phyloP scores from a whole-genome alignment of 371 early-diverging fungal genomes.

The Dichotomocladium elegans region DNA sequence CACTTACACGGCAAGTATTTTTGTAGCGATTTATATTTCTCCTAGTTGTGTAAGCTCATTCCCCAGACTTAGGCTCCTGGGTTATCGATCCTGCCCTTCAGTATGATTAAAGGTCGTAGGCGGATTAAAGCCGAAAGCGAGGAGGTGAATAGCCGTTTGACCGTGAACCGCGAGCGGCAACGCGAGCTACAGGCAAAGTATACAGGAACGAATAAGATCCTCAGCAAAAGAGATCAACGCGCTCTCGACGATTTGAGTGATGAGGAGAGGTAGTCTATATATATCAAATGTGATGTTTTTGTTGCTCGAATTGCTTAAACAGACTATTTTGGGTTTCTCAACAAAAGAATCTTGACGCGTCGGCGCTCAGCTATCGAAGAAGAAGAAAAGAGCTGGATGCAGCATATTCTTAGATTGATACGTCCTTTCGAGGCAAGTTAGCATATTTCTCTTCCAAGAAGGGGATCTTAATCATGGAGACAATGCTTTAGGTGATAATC shows the following conservation, averaged over 20 bases:
- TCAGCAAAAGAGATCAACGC: slow-evolving; percentile 38
- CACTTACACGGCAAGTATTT: slow-evolving; percentile 46
- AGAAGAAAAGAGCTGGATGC: slow-evolving; percentile 24
- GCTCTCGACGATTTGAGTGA: slow-evolving; percentile 40
- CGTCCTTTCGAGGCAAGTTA: slow-evolving; percentile 44
- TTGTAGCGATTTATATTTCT: too few species aligned
- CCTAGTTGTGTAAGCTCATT: too few species aligned
- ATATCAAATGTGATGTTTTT: too few species aligned
- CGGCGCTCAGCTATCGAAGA: slow-evolving; percentile 27
- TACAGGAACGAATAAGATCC: slow-evolving; percentile 14
- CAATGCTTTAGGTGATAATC: slow-evolving; percentile 26
- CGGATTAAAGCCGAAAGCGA: slow-evolving; percentile 33
- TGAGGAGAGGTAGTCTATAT: slow-evolving; percentile 43
- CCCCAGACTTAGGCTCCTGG: slow-evolving; percentile 52
- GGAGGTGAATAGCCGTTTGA: slow-evolving; percentile 31
- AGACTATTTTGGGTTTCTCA: too few species aligned
- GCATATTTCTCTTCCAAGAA: not conserved
- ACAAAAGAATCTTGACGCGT: slow-evolving; percentile 26
- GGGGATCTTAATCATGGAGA: not conserved
- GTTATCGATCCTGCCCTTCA: slow-evolving; percentile 46
- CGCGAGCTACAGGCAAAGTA: slow-evolving; percentile 35
- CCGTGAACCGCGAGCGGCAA: slow-evolving; percentile 34
- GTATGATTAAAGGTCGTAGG: slow-evolving; percentile 39
- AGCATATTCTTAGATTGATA: slow-evolving; percentile 15
- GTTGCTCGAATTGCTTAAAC: too few species aligned